Evolutionary conservation across 2,329 filamentous ascomycete species (phyloP), one percentile per base, ranked within the genome.

Genomic region (Xylariaceae sp.): DNA sequence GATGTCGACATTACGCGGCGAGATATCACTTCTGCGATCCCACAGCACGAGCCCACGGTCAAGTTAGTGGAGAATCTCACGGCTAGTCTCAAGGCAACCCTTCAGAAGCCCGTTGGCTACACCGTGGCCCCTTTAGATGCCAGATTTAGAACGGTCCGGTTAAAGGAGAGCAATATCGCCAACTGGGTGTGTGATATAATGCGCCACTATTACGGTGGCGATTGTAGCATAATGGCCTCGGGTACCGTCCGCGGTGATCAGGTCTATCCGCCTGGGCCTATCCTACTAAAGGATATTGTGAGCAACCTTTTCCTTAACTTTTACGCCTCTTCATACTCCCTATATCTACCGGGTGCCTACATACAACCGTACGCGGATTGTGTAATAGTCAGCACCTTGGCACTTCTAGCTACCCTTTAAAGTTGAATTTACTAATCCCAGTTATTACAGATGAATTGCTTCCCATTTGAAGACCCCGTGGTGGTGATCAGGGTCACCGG

Each of bases 121-220:
- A 96, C 91, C 0, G 86, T 88, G 0, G 87, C 86, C 1, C 90
- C 92, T 0, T 82, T 97, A 0, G 93, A 97, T 70, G 90, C 89
- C 1, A 87, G 92, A 2, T 97, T 96, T 73, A 89, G 86, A 16
- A 96, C 91, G 0, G 90, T 96, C 0, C 81, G 92, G 10, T 77
- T 84, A 19, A 80, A 77, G 44, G 92, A 96, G 73, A 91, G 89
- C 52, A 97, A 96, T 68, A 77, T 96, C 14, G 91, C 89, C 1
- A 96, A 96, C 73, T 96, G 96, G 71, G 89, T 96, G 2, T 95
- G 90, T 73, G 92, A 97, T 70, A 81, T 97, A 20, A 96, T 96
- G 91, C 84, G 91, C 7, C 86, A 86, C 59, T 89, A 96, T 69
- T 91, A 96, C 70, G 76, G 80, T 4, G 87, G 90, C 0, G 93